These are phyloP conservation scores for Candolleomyces aberdarensis DNA, from an alignment of 768 basidiomycete genomes.

Conservation along the genomic window DNA sequence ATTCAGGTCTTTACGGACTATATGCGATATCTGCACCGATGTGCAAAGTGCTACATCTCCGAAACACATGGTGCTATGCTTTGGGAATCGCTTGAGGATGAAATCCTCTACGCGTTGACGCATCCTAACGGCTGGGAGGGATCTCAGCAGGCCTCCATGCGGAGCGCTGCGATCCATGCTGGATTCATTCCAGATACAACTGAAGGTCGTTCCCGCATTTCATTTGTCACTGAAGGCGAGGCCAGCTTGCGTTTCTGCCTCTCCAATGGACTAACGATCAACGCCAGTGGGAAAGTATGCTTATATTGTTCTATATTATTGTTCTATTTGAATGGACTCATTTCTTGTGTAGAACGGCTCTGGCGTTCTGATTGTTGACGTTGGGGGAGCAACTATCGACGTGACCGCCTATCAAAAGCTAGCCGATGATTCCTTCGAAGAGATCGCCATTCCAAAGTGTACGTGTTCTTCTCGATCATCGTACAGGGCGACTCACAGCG, in stretches of 20 bases:
- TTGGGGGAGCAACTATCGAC: conserved; percentile 60
- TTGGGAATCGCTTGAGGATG: conserved; percentile 40
- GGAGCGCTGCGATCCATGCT: conserved; percentile 46
- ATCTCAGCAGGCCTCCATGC: conserved; percentile 50
- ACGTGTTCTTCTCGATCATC: neutral
- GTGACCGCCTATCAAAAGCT: conserved; percentile 42
- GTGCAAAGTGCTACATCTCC: conserved; percentile 41
- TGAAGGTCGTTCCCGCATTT: conserved; percentile 38
- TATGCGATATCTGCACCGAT: conserved; percentile 42
- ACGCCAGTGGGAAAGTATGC: conserved; percentile 24
- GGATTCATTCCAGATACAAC: conserved; percentile 41
- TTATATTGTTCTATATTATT: neutral
- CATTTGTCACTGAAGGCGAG: conserved; percentile 58
- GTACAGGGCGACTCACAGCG: neutral
- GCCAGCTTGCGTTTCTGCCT: conserved; percentile 56
- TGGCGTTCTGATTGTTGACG: conserved; percentile 52
- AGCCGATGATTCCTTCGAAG: conserved; percentile 27
- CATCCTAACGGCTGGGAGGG: conserved; percentile 67
- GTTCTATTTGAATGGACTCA: neutral
- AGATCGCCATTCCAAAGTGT: conserved; percentile 42
- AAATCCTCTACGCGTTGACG: conserved; percentile 46
- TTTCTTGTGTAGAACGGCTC: conserved; percentile 29
- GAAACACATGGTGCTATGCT: conserved; percentile 43
- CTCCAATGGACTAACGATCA: conserved; percentile 38
- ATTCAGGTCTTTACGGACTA: conserved; percentile 46